Base-by-base conservation (phyloP, 768 basidiomycete species). In the Agaricus subrufescens region DNA sequence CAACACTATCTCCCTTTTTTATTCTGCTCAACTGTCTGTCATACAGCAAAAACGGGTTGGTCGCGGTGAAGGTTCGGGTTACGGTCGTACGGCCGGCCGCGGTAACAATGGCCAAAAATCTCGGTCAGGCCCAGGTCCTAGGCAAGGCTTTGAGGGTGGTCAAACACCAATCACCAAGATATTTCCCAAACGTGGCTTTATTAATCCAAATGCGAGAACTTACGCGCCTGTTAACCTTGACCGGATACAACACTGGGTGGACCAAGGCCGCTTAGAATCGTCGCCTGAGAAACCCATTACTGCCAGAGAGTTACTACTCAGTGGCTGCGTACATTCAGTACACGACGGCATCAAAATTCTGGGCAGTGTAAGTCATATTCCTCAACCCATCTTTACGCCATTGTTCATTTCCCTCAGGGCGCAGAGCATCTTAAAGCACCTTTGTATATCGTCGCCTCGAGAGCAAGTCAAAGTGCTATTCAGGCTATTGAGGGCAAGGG, bases 71-170 rank as follows among this genome's bases (percentile, higher is more conserved):
- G 91, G 91, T 30, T 94, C 93, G 2, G 89, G 89, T 27, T 83
- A 89, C 57, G 97, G 97, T 60, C 87, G 93, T 59, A 98, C 96
- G 1, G 88, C 95, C 9, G 93, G 93, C 61, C 82, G 93, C 54
- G 97, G 97, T 72, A 82, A 91, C 70, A 99, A 99, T 64, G 97
- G 97, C 62, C 94, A 96, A 71, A 95, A 94, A 58, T 87, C 97
- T 38, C 85, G 96, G 59, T 84, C 92, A 4, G 95, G 95, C 1
- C 85, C 87, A 57, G 91, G 93, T 4, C 89, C 92, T 30, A 82
- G 80, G 62, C 78, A 83, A 27, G 87, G 91, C 5, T 99, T 98
- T 60, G 97, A 98, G 71, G 97, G 97, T 67, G 97, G 97, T 60
- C 96, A 98, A 69, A 98, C 96, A 4, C 91, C 96, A 12, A 84